Conservation (phyloP, 2,329 filamentous ascomycete genomes). For the Seiridium cupressi region DNA sequence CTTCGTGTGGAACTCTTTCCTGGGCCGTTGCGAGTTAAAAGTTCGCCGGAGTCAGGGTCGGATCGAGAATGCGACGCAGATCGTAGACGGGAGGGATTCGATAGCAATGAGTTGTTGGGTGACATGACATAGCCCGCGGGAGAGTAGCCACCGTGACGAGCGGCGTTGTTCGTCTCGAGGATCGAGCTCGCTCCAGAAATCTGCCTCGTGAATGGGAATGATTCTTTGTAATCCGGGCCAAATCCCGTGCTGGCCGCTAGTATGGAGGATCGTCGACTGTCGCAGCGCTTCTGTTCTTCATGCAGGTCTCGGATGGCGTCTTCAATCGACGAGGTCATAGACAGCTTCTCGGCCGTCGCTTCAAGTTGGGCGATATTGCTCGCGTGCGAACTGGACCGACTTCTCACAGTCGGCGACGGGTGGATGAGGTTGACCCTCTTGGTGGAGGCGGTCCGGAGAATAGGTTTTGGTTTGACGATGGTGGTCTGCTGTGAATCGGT, state of each 20-base stretch:
- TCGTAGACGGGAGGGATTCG: slow-evolving; percentile 43
- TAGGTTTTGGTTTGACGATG: slow-evolving; percentile 35
- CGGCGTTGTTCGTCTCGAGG: slow-evolving; percentile 65
- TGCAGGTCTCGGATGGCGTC: slow-evolving; percentile 75
- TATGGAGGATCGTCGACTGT: slow-evolving; percentile 64
- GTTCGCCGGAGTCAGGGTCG: slow-evolving; percentile 35
- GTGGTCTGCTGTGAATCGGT: background rate
- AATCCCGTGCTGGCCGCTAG: slow-evolving; percentile 45
- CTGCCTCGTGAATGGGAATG: slow-evolving; percentile 36
- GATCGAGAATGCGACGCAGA: slow-evolving; percentile 50
- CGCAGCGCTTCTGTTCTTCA: slow-evolving; percentile 67
- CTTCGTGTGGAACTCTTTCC: slow-evolving; percentile 54
- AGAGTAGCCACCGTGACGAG: slow-evolving; percentile 68
- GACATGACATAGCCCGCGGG: slow-evolving; percentile 67
- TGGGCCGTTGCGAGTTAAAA: slow-evolving; percentile 50
- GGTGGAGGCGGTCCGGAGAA: slow-evolving; percentile 46
- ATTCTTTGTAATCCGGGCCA: slow-evolving; percentile 23
- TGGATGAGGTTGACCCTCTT: slow-evolving; percentile 49
- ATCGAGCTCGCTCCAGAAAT: slow-evolving; percentile 58
- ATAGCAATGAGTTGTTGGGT: slow-evolving; percentile 60
- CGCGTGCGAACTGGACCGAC: slow-evolving; percentile 59
- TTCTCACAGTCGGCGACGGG: slow-evolving; percentile 61
- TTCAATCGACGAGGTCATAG: slow-evolving; percentile 72
- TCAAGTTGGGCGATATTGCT: slow-evolving; percentile 73
- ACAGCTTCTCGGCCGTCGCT: slow-evolving; percentile 72